Evolutionary conservation across 140 eudicot genomes (phyloP).

Genomic region (Artemisia princeps): DNA sequence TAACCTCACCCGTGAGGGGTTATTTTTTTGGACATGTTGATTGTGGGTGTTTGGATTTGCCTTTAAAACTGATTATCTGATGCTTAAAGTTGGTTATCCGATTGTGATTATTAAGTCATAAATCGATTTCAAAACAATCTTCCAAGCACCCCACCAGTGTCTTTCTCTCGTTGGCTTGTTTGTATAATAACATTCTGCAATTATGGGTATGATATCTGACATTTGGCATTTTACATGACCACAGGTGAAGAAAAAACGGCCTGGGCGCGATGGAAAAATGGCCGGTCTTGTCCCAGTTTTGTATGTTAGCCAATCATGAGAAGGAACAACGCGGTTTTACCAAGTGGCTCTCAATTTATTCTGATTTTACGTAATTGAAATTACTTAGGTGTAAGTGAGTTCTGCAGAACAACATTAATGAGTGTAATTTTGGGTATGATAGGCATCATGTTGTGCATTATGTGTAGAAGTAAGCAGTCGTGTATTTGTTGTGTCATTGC

Average conservation of each 20-base stretch:
- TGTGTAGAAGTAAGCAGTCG: slow-evolving; percentile 14
- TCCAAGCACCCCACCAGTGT: too few relatives aligned
- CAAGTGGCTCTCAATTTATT: too few relatives aligned
- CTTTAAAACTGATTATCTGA: too few relatives aligned
- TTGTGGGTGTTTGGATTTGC: too few relatives aligned
- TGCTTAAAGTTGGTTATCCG: too few relatives aligned
- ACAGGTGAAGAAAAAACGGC: slow-evolving; percentile 90
- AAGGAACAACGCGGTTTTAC: not conserved
- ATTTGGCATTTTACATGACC: slow-evolving; percentile 9
- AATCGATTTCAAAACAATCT: too few relatives aligned
- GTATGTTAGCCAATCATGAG: slow-evolving; percentile 75
- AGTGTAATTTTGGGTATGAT: slow-evolving; percentile 9
- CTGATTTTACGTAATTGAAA: too few relatives aligned
- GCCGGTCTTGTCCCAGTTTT: slow-evolving; percentile 94
- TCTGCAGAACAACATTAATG: not conserved
- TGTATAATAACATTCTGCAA: too few relatives aligned
- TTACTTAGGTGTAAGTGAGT: too few relatives aligned
- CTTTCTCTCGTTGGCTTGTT: too few relatives aligned
- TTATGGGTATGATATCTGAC: not conserved
- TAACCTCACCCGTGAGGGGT: slow-evolving; percentile 2
- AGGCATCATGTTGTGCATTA: slow-evolving; percentile 31
- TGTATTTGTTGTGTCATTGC: slow-evolving; percentile 14
- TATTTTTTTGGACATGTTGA: not conserved
- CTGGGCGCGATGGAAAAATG: slow-evolving; percentile 87
- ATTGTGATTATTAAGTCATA: too few relatives aligned